These are phyloP conservation scores for Bipolaris victoriae DNA, from an alignment of 2,329 filamentous ascomycete species.

Conservation along the genomic window DNA sequence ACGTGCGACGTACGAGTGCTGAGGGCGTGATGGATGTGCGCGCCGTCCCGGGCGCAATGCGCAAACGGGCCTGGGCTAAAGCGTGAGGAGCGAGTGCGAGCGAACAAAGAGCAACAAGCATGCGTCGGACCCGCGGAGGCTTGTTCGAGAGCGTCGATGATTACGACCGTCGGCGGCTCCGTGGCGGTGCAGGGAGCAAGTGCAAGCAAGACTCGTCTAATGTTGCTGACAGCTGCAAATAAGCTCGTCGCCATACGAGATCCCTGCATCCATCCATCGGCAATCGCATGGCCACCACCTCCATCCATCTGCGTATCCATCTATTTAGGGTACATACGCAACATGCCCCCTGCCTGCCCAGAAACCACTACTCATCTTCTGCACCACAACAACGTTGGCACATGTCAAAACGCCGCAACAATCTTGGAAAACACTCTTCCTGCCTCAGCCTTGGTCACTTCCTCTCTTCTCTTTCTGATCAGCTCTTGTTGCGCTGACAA, in stretches of 20 bases:
- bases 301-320: too few relatives aligned
- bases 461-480: too few relatives aligned
- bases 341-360: too few relatives aligned
- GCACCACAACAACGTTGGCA: too few relatives aligned
- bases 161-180: not conserved
- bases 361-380: too few relatives aligned
- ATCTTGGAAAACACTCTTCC: too few relatives aligned
- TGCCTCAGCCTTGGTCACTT: too few relatives aligned
- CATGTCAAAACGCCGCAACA: too few relatives aligned
- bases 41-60: slow-evolving; percentile 23
- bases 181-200: not conserved
- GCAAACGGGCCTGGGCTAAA: slow-evolving; percentile 19
- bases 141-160: slow-evolving; percentile 5
- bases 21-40: slow-evolving; percentile 21
- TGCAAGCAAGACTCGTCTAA: slow-evolving; percentile 18
- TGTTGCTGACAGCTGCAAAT: slow-evolving; percentile 24
- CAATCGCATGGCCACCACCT: slow-evolving; percentile 1
- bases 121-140: not conserved
- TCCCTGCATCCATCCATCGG: slow-evolving; percentile 13
- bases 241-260: slow-evolving; percentile 14
- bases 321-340: too few relatives aligned
- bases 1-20: not conserved
- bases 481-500: too few relatives aligned
- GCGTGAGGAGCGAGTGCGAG: not conserved
- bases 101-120: too few relatives aligned